Conservation (phyloP, 2,329 filamentous ascomycete genomes). For the Dothistroma septosporum region DNA sequence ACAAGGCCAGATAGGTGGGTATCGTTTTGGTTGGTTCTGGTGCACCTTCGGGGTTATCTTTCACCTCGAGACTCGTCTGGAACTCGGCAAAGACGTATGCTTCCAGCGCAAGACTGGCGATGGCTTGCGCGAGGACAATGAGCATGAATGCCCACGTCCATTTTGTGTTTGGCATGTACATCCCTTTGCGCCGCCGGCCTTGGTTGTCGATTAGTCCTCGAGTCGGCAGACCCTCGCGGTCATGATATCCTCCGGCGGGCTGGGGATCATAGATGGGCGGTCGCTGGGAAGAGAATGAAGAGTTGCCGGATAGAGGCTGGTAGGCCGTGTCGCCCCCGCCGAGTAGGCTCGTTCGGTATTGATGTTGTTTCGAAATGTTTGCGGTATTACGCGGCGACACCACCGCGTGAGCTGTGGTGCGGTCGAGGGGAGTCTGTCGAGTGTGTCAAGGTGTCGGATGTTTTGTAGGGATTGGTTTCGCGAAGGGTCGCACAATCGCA, state of each 20-base stretch:
- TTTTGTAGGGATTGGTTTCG: not conserved
- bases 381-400: constrained; percentile 26
- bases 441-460: not conserved
- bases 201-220: constrained; percentile 24
- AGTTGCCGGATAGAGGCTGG: constrained; percentile 47
- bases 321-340: constrained; percentile 42
- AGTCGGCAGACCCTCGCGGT: constrained; percentile 49
- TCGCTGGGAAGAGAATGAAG: constrained; percentile 25
- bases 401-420: constrained; percentile 3
- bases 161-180: constrained; percentile 75
- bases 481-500: not conserved
- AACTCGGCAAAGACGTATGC: constrained; percentile 87
- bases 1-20: constrained; percentile 89
- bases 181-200: constrained; percentile 42
- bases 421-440: not conserved
- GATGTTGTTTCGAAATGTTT: constrained; percentile 50
- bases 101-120: constrained; percentile 78
- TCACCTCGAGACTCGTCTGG: constrained; percentile 54
- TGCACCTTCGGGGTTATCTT: constrained; percentile 4
- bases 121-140: constrained; percentile 69
- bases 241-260: constrained; percentile 46
- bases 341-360: constrained; percentile 56
- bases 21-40: constrained; percentile 53
- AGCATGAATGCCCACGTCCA: constrained; percentile 88
- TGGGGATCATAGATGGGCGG: constrained; percentile 24